phyloP scores from a whole-genome alignment of 805 yeast species.

The Candida anglica region DNA sequence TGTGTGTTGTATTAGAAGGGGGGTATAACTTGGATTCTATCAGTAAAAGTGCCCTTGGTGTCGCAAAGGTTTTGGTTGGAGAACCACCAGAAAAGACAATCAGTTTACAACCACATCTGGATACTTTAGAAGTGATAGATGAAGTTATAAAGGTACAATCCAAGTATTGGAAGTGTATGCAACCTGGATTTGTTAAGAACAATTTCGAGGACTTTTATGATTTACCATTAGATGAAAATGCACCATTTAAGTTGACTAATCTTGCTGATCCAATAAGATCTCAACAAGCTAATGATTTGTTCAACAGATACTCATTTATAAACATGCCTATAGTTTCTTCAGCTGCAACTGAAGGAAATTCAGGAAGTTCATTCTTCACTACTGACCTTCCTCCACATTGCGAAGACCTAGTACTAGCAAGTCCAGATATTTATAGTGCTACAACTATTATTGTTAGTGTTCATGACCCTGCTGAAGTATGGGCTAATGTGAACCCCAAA shows the following conservation, averaged over 20 bases:
- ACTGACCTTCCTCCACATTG: conserved; percentile 45
- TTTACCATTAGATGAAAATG: conserved; percentile 20
- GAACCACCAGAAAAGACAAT: conserved; percentile 87
- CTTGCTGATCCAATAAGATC: conserved; percentile 74
- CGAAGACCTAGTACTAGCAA: conserved; percentile 66
- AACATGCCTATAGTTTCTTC: conserved; percentile 55
- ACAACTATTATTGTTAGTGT: conserved; percentile 66
- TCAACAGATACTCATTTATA: conserved; percentile 54
- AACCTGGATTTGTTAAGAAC: conserved; percentile 54
- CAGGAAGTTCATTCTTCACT: conserved; percentile 20
- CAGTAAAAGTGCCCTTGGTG: conserved; percentile 85
- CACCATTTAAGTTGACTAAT: conserved; percentile 37
- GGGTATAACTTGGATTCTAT: conserved; percentile 93
- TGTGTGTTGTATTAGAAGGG: conserved; percentile 91
- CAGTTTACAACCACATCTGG: conserved; percentile 62
- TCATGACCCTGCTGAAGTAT: conserved; percentile 89
- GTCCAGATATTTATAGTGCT: conserved; percentile 61
- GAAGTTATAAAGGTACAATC: conserved; percentile 80
- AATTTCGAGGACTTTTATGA: conserved; percentile 38
- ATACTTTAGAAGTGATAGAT: conserved; percentile 75
- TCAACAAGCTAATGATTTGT: conserved; percentile 59
- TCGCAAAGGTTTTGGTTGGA: conserved; percentile 85
- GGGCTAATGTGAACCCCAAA: conserved; percentile 81
- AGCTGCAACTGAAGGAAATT: conserved; percentile 15
- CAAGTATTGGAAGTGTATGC: conserved; percentile 80